Evolutionary conservation across 2,329 filamentous ascomycete species (phyloP), one percentile per base, ranked within the genome.

Genomic region (Aspergillus awamori): DNA sequence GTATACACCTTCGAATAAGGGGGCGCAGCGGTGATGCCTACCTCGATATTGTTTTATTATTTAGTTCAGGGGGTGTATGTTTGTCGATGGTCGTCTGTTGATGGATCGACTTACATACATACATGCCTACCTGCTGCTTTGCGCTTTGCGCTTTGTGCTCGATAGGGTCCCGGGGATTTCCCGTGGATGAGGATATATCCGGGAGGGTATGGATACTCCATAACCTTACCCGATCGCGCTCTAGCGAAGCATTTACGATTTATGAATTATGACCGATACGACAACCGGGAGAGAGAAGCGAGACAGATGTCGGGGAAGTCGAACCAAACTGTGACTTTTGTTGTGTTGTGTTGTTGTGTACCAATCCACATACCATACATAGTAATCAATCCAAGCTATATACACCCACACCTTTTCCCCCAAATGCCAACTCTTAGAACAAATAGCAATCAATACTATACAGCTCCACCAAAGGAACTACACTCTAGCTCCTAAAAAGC

Each of bases 401-500:
- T 33, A 30, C 10, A 52, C 8, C 49, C 13, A 36, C 33, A 36
- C 33, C 26, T 13, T 15, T 36, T 36, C 33, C 33, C 33, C 33
- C 28, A 11, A 20, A 26, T 26, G 3, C 4, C 26, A 4, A 26
- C 8, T 36, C 33, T 36, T 36, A 33, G 11, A 36, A 36, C 5
- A 36, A 36, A 13, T 13, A 36, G 33, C 33, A 36, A 36, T 4
- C 28, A 30, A 30, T 30, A 30, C 28, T 30, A 30, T 36, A 26
- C 26, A 26, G 26, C 26, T 7, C 26, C 26, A 20, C 20, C 20
- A 20, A 20, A 20, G 20, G 26, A 26, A 7, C 26, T 26, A 26
- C 26, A 26, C 6, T 8, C 66, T 65, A 74, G 60, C 59, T 70
- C n/a, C 73, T 66, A 62, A 76, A 76, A 33, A 76, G 63, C 56